These are phyloP conservation scores for Leccinum imitatum DNA, from an alignment of 768 basidiomycete genomes.

Conservation along the genomic window DNA sequence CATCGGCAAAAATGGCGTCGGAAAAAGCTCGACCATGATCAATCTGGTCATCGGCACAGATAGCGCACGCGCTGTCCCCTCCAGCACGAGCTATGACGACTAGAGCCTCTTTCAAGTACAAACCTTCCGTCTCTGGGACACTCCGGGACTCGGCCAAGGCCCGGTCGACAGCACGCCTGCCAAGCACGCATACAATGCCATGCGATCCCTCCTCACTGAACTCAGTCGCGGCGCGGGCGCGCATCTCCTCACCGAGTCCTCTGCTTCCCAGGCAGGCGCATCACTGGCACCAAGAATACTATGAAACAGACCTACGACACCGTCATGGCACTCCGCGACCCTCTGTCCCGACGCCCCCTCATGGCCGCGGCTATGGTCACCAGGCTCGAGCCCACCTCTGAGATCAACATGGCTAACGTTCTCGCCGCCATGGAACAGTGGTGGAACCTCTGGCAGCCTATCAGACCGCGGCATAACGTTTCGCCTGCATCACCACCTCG, in stretches of 20 bases:
- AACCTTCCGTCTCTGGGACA: conserved; percentile 29
- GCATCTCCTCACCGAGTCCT: conserved; percentile 17
- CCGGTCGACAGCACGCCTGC: conserved; percentile 7
- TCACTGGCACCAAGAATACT: conserved; percentile 9
- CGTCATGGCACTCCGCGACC: conserved; percentile 17
- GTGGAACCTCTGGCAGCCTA: conserved; percentile 15
- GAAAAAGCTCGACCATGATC: conserved; percentile 22
- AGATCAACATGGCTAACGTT: background rate
- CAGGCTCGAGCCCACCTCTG: conserved; percentile 17
- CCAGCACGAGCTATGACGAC: conserved; percentile 24
- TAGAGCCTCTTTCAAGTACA: conserved; percentile 21
- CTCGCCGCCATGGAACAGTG: conserved; percentile 23
- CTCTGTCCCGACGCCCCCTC: conserved; percentile 18
- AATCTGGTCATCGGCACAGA: conserved; percentile 20
- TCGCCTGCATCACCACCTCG: conserved; percentile 23
- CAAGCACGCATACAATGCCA: conserved; percentile 15
- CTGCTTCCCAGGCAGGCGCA: conserved; percentile 16
- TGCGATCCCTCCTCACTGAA: conserved; percentile 24
- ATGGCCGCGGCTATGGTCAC: conserved; percentile 16
- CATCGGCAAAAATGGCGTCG: conserved; percentile 39
- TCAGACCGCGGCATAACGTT: conserved; percentile 16
- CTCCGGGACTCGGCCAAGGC: conserved; percentile 20
- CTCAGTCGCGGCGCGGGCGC: conserved; percentile 16
- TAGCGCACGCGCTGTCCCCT: conserved; percentile 17
- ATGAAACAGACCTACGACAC: conserved; percentile 24